Evolutionary conservation across 1,284 basidiomycete genomes (phyloP).

Genomic region (Pseudozyma tsukubaensis): DNA sequence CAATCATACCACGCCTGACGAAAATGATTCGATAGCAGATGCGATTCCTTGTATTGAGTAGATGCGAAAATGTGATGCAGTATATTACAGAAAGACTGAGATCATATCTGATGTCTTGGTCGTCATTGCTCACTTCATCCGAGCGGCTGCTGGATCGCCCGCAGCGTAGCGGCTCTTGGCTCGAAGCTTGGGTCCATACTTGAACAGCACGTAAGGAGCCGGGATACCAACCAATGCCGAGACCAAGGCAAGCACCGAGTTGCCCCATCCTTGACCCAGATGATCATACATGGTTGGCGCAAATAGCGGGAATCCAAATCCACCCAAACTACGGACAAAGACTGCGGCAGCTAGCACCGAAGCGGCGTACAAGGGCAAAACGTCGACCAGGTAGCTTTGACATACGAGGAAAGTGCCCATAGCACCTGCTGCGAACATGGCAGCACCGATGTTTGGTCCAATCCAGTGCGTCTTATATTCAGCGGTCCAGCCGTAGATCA

Average conservation of each 20-base stretch:
- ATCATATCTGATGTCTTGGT: not conserved
- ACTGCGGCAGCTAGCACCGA: slow-evolving; percentile 62
- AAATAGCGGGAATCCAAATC: slow-evolving; percentile 66
- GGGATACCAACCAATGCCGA: slow-evolving; percentile 64
- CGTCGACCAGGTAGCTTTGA: slow-evolving; percentile 61
- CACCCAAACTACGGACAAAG: slow-evolving; percentile 62
- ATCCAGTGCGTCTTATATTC: slow-evolving; percentile 76
- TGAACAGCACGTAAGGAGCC: slow-evolving; percentile 54
- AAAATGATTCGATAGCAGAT: not conserved
- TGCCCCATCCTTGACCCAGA: slow-evolving; percentile 67
- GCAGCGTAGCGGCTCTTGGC: slow-evolving; percentile 55
- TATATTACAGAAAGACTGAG: not conserved
- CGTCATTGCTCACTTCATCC: slow-evolving; percentile 11
- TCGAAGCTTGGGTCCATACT: slow-evolving; percentile 54
- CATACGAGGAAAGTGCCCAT: slow-evolving; percentile 51
- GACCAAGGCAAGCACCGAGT: slow-evolving; percentile 63
- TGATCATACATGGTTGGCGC: slow-evolving; percentile 57
- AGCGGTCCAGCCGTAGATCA: slow-evolving; percentile 78
- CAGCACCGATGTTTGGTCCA: slow-evolving; percentile 72
- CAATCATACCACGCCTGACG: not conserved
- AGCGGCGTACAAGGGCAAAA: slow-evolving; percentile 66
- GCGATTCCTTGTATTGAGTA: not conserved
- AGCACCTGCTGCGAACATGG: slow-evolving; percentile 33
- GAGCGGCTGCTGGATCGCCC: slow-evolving; percentile 17
- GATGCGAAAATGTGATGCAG: not conserved